These are phyloP conservation scores for Rhododendron williamsianum DNA, from an alignment of 148 eudicot genomes.

Conservation along the genomic window DNA sequence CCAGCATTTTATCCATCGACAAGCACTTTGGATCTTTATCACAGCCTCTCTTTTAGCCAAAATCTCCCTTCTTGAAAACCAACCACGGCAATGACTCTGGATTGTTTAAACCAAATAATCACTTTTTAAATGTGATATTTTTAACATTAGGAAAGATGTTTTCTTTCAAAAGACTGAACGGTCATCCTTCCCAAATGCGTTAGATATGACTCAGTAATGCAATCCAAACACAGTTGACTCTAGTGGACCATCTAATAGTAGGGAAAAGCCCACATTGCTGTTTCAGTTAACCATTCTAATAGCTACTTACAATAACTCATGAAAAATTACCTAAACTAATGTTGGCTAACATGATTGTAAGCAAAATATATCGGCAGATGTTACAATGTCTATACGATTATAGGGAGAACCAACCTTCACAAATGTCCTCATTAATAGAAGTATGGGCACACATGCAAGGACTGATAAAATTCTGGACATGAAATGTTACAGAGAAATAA, in stretches of 20 bases:
- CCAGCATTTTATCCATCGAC: constrained; percentile 25
- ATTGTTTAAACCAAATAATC: constrained; percentile 7
- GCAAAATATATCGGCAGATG: not conserved
- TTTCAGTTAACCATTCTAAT: not conserved
- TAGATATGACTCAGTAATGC: not conserved
- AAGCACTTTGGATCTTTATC: constrained; percentile 47
- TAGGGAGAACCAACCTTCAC: not conserved
- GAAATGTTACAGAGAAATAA: not conserved
- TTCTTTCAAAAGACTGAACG: not conserved
- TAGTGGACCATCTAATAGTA: not conserved
- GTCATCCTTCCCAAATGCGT: not conserved
- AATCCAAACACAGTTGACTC: not conserved
- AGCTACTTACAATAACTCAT: not conserved
- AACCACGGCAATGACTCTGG: constrained; percentile 63
- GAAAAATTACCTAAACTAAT: not conserved
- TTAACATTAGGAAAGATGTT: not conserved
- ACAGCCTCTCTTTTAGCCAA: constrained; percentile 47
- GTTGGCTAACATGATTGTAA: not conserved
- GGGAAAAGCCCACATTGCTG: not conserved
- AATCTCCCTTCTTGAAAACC: constrained; percentile 47
- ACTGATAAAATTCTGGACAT: not conserved
- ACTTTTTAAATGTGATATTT: not conserved
- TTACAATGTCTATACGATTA: not conserved
- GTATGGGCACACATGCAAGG: not conserved
- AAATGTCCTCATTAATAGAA: not conserved